phyloP scores from a whole-genome alignment of 768 basidiomycete genomes.

The Tulasnella sp. region DNA sequence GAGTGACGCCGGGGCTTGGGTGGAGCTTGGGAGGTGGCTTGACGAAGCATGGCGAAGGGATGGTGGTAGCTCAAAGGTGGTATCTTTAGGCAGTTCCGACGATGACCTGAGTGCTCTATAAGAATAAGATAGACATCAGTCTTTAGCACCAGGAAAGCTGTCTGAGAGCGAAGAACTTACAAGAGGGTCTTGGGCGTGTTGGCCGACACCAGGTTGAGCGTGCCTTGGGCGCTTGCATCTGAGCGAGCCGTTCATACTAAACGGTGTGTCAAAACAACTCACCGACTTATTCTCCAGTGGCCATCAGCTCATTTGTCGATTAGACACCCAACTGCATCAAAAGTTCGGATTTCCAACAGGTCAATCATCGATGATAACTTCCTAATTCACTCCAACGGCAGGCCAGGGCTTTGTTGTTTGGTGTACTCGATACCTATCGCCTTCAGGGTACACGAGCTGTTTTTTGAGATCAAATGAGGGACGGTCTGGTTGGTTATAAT shows the following conservation, averaged over 20 bases:
- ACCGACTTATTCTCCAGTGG: conserved; percentile 47
- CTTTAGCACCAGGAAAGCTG: too few relatives aligned
- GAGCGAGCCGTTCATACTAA: neutral
- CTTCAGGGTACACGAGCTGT: conserved; percentile 42
- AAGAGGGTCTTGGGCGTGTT: conserved; percentile 61
- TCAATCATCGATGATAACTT: conserved; percentile 50
- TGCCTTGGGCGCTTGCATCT: conserved; percentile 38
- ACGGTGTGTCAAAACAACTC: neutral
- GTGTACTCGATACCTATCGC: conserved; percentile 58
- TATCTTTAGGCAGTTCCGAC: conserved; percentile 43
- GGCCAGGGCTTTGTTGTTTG: conserved; percentile 40
- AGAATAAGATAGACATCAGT: neutral
- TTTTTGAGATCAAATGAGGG: conserved; percentile 53
- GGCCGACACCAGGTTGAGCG: conserved; percentile 63
- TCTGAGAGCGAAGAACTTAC: conserved; percentile 40
- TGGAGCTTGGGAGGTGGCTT: conserved; percentile 3
- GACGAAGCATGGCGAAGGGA: neutral
- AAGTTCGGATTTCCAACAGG: conserved; percentile 58
- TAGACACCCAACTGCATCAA: conserved; percentile 64
- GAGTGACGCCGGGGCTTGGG: neutral
- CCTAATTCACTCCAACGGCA: conserved; percentile 59
- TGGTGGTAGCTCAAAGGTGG: neutral
- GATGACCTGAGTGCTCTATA: conserved; percentile 46
- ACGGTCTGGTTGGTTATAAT: conserved; percentile 65
- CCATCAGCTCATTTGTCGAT: conserved; percentile 55